phyloP scores from a whole-genome alignment of 345 rosid species.

The Psidium guajava region DNA sequence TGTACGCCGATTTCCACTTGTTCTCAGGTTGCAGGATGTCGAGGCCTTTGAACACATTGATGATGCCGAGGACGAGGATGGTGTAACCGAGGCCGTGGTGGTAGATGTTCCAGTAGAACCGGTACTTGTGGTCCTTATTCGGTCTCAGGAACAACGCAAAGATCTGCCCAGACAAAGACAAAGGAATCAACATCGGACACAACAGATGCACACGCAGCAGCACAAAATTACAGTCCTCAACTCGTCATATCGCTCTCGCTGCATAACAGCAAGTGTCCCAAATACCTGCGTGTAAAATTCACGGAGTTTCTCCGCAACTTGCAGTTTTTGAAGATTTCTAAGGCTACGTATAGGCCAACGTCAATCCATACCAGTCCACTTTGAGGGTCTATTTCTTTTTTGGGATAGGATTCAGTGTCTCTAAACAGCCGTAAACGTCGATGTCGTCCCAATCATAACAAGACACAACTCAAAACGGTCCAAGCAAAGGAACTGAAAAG shows the following conservation, averaged over 20 bases:
- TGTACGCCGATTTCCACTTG: conserved; percentile 47
- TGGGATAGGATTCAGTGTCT: not conserved
- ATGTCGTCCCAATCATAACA: not conserved
- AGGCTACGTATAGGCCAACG: not conserved
- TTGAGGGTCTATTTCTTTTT: not conserved
- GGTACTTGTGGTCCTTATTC: conserved; percentile 69
- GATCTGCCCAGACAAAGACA: not conserved
- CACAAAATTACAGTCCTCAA: not conserved
- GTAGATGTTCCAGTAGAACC: conserved; percentile 72
- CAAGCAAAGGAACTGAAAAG: not conserved
- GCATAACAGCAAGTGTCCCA: not conserved
- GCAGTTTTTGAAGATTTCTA: not conserved
- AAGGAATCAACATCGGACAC: not conserved
- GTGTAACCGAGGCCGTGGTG: conserved; percentile 65
- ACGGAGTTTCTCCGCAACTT: not conserved
- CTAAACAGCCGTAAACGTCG: not conserved
- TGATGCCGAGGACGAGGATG: conserved; percentile 43
- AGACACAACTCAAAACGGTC: not conserved
- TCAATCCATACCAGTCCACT: not conserved
- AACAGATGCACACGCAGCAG: not conserved
- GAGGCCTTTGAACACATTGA: conserved; percentile 70
- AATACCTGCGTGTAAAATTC: not conserved
- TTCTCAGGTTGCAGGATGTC: conserved; percentile 45
- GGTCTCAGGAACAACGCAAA: conserved; percentile 75
- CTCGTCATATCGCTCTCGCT: not conserved